phyloP scores from a whole-genome alignment of 2,329 filamentous ascomycete species.

The Trichoderma sp. region DNA sequence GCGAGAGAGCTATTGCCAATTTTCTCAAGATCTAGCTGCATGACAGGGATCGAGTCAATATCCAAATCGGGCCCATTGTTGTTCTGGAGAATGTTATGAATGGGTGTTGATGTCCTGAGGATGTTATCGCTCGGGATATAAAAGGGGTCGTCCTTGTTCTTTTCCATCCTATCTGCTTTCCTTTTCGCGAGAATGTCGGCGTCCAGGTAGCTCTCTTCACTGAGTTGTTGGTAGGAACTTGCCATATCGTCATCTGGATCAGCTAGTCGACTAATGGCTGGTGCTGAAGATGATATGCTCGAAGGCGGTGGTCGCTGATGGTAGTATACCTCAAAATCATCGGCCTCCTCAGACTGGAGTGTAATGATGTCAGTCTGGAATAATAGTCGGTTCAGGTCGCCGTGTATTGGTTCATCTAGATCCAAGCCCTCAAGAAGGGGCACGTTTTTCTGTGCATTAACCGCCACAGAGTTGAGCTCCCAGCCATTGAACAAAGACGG shows the following conservation, averaged over 20 bases:
- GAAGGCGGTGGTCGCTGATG: slow-evolving; percentile 56
- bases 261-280: slow-evolving; percentile 56
- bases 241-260: slow-evolving; percentile 52
- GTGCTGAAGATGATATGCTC: slow-evolving; percentile 52
- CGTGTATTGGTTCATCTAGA: slow-evolving; percentile 79
- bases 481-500: slow-evolving; percentile 83
- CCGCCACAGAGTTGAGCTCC: slow-evolving; percentile 89
- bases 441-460: slow-evolving; percentile 81
- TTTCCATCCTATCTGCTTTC: slow-evolving; percentile 74
- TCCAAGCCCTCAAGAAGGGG: slow-evolving; percentile 75
- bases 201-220: slow-evolving; percentile 68
- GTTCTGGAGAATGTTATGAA: slow-evolving; percentile 73
- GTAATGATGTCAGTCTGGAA: slow-evolving; percentile 55
- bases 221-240: slow-evolving; percentile 61
- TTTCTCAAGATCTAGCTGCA: slow-evolving; percentile 79
- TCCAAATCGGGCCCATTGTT: slow-evolving; percentile 80
- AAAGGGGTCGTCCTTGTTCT: slow-evolving; percentile 91
- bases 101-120: slow-evolving; percentile 70
- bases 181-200: slow-evolving; percentile 72
- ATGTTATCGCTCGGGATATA: slow-evolving; percentile 70
- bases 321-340: slow-evolving; percentile 70
- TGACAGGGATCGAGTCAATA: slow-evolving; percentile 93
- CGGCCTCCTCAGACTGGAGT: slow-evolving; percentile 56
- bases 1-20: slow-evolving; percentile 34
- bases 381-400: slow-evolving; percentile 69